phyloP scores from a whole-genome alignment of 106 monocot species.

The Allium sativum region DNA sequence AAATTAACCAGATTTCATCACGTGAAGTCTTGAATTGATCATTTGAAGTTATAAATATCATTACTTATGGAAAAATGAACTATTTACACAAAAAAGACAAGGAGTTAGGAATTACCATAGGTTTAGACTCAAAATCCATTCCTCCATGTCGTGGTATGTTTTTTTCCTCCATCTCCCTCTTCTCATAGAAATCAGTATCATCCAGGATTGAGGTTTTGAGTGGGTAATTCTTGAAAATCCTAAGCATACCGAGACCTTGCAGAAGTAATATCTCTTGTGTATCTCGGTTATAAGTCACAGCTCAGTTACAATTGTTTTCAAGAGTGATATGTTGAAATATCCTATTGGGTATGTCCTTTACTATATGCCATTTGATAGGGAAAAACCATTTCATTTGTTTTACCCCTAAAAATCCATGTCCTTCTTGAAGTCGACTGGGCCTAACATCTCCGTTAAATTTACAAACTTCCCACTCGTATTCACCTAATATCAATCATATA shows the following conservation, averaged over 20 bases:
- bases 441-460: slow-evolving; percentile 84
- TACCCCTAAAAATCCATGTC: slow-evolving; percentile 76
- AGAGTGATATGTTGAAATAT: slow-evolving; percentile 52
- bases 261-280: slow-evolving; percentile 84
- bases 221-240: slow-evolving; percentile 52
- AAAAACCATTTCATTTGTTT: slow-evolving; percentile 81
- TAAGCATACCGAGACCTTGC: slow-evolving; percentile 79
- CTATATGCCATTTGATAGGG: slow-evolving; percentile 78
- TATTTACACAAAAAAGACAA: too few relatives aligned
- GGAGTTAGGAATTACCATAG: too few relatives aligned
- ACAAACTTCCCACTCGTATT: slow-evolving; percentile 83
- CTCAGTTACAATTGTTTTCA: slow-evolving; percentile 68
- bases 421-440: slow-evolving; percentile 76
- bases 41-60: too few relatives aligned
- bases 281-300: slow-evolving; percentile 69
- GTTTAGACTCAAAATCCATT: too few relatives aligned
- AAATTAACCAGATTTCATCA: too few relatives aligned
- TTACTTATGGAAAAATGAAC: too few relatives aligned
- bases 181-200: slow-evolving; percentile 79
- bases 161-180: slow-evolving; percentile 13
- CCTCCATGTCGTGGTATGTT: too few relatives aligned
- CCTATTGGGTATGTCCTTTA: slow-evolving; percentile 75
- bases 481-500: slow-evolving; percentile 41
- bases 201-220: slow-evolving; percentile 50
- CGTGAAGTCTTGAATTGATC: too few relatives aligned